phyloP scores from a whole-genome alignment of 805 yeast genomes.

The Kodamaea kakaduensis region DNA sequence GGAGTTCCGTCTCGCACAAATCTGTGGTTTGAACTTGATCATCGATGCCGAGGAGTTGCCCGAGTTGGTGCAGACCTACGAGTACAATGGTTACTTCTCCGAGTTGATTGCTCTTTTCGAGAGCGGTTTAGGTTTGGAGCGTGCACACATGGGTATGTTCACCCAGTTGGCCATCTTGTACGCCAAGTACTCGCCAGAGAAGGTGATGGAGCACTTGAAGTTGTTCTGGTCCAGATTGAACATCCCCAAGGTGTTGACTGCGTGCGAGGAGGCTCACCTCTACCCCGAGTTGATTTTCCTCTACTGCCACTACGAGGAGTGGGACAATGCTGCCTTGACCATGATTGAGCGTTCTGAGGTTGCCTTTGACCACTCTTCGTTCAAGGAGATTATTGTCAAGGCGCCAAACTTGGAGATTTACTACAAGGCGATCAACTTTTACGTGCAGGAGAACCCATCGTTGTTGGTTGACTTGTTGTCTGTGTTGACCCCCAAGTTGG shows the following conservation, averaged over 20 bases:
- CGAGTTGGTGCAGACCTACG: constrained; percentile 83
- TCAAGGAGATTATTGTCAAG: constrained; percentile 92
- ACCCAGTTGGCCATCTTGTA: constrained; percentile 91
- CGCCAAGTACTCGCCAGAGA: constrained; percentile 84
- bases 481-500: constrained; percentile 83
- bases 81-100: constrained; percentile 83
- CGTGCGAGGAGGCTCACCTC: constrained; percentile 88
- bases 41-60: constrained; percentile 97
- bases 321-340: constrained; percentile 97
- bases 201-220: constrained; percentile 93
- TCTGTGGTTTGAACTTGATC: constrained; percentile 95
- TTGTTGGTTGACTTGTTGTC: constrained; percentile 81
- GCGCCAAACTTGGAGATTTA: constrained; percentile 95
- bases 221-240: constrained; percentile 97
- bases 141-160: constrained; percentile 99
- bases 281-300: constrained; percentile 96
- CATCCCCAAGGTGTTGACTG: constrained; percentile 94
- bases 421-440: constrained; percentile 95
- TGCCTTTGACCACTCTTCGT: constrained; percentile 89
- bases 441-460: constrained; percentile 88
- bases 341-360: constrained; percentile 94
- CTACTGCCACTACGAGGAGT: constrained; percentile 97
- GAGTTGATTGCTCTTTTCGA: constrained; percentile 91
- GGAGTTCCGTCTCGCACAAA: constrained; percentile 96
- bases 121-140: constrained; percentile 91